Evolutionary conservation across 2,329 filamentous ascomycete genomes (phyloP), one percentile per base, ranked within the genome.

Genomic region (Diplocarpon mali): DNA sequence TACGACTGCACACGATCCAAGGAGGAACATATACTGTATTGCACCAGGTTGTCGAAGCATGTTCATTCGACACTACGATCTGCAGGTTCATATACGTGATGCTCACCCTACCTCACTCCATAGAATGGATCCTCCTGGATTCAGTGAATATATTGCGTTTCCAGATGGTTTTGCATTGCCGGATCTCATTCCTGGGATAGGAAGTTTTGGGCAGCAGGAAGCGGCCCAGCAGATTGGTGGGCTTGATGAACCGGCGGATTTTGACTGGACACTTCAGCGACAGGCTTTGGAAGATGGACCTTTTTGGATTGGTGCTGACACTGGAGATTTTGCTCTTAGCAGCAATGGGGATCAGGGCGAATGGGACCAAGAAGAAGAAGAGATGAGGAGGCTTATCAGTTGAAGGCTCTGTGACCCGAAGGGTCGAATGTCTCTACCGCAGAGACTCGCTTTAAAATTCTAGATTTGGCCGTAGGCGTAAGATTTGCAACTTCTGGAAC

Each of bases 11-110:
- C 62, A 69, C 44, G 69, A 71, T 43, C 45, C 53, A 6, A 52
- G 46, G 38, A 68, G 65, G 34, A 65, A 65, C 13, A 73, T 79
- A 24, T 45, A 65, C 1, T 82, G 78, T 57, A 58, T 75, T 5
- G 57, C 71, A 15, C 54, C 62, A 2, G 59, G 58, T 5, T 82
- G 78, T 55, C 60, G 62, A n/a, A 64, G 69, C 53, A 67, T 69
- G 36, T 81, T 80, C 63, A 67, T 68, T 46, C 68, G 72, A 37
- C 70, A 76, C 31, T 73, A 75, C 49, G 74, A 80, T 55, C 64
- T 80, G 3, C 69, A 71, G 51, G 61, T 70, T 6, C 78, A 82
- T 55, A 65, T 76, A 63, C 68, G 64, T 46, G 63, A 66, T 42
- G 65, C 65, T 29, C 68, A 71, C 42, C 48, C 38, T 8, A 31